These are phyloP conservation scores for Ustilago sp. DNA, from an alignment of 1,284 basidiomycete species.

Conservation along the genomic window DNA sequence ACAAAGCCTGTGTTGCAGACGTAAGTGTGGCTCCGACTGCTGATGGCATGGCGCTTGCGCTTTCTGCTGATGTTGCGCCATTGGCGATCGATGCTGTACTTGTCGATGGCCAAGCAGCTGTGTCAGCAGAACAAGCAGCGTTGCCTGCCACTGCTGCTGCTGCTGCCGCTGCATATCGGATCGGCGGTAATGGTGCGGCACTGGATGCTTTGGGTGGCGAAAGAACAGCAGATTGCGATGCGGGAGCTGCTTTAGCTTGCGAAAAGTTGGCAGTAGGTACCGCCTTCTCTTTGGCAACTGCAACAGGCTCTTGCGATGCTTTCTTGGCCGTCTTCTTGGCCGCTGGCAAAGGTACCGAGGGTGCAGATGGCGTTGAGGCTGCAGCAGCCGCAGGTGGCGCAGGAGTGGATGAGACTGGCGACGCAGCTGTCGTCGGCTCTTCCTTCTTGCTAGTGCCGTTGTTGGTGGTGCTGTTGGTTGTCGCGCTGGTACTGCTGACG, in stretches of 20 bases:
- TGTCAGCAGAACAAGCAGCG: constrained; percentile 34
- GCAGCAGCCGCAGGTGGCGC: constrained; percentile 16
- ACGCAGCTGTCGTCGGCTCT: constrained; percentile 11
- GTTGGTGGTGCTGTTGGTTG: constrained; percentile 32
- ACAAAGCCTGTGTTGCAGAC: constrained; percentile 12
- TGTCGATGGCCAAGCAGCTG: constrained; percentile 38
- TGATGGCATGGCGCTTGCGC: constrained; percentile 6
- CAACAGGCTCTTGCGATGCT: constrained; percentile 46
- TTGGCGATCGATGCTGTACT: constrained; percentile 29
- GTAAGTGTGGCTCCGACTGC: constrained; percentile 9
- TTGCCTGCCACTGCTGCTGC: constrained; percentile 76
- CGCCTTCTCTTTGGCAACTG: constrained; percentile 75
- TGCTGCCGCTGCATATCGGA: constrained; percentile 90
- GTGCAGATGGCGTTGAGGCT: constrained; percentile 13
- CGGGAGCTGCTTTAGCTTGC: constrained; percentile 72
- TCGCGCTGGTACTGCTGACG: constrained; percentile 30
- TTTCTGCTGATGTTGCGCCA: constrained; percentile 28
- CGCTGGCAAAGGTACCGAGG: constrained; percentile 13
- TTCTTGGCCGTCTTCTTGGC: constrained; percentile 55
- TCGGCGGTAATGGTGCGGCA: constrained; percentile 74
- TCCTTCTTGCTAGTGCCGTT: constrained; percentile 71
- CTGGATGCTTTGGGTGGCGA: constrained; percentile 59
- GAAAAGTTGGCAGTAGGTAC: constrained; percentile 81
- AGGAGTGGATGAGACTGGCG: constrained; percentile 21
- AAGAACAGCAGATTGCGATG: constrained; percentile 46